Conservation (phyloP, 495 filamentous ascomycete genomes). For the Tuber aestivum region DNA sequence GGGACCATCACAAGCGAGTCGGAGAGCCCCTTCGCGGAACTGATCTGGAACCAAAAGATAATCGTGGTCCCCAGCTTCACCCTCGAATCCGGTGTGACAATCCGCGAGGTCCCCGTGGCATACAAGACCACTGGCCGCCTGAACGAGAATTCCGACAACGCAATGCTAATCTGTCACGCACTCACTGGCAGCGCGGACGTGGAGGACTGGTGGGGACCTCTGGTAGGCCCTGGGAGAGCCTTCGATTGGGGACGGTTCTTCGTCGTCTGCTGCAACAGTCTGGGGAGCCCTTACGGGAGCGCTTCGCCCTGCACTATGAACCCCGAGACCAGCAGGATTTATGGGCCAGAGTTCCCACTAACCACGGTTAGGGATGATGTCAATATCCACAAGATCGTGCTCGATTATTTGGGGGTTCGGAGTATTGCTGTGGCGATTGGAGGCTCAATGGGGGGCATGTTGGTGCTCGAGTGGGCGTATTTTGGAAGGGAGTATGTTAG, state of each 20-base stretch:
- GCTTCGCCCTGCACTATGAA: conserved; percentile 90
- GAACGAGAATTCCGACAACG: conserved; percentile 73
- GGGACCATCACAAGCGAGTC: conserved; percentile 62
- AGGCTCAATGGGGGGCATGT: conserved; percentile 98
- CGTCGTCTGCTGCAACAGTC: conserved; percentile 88
- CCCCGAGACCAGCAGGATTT: conserved; percentile 59
- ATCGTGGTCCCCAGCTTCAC: conserved; percentile 82
- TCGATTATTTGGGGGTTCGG: conserved; percentile 81
- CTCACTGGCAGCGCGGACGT: conserved; percentile 95
- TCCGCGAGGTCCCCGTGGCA: conserved; percentile 84
- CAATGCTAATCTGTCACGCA: conserved; percentile 94
- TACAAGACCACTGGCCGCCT: conserved; percentile 82
- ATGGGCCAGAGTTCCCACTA: conserved; percentile 93
- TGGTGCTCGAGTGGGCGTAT: conserved; percentile 93
- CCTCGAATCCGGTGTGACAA: conserved; percentile 82
- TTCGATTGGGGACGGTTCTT: conserved; percentile 93
- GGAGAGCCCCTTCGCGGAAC: conserved; percentile 81
- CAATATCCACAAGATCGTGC: conserved; percentile 80
- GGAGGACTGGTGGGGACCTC: conserved; percentile 94
- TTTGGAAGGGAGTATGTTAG: conserved; percentile 92
- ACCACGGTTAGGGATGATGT: conserved; percentile 95
- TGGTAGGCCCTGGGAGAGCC: conserved; percentile 80
- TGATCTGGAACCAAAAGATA: conserved; percentile 82
- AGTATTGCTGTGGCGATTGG: conserved; percentile 86
- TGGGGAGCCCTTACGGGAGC: conserved; percentile 93